These are phyloP conservation scores for Vicia villosa DNA, from an alignment of 306 rosid species.

Conservation along the genomic window DNA sequence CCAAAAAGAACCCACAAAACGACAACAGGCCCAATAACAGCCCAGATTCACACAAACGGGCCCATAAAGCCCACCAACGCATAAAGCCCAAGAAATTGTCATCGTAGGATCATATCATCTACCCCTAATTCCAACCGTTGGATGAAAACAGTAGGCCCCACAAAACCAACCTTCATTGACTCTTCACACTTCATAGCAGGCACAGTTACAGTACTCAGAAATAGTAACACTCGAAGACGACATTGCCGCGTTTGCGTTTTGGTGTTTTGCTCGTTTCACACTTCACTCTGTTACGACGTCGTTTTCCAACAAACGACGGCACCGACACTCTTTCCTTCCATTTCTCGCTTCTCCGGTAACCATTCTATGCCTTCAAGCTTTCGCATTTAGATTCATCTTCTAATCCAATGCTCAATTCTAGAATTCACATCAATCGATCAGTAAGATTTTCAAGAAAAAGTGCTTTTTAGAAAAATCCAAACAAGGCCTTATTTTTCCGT, in stretches of 20 bases:
- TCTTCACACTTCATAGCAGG: conserved; percentile 6
- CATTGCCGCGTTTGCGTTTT: conserved; percentile 17
- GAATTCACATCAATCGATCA: background rate
- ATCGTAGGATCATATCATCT: conserved; percentile 31
- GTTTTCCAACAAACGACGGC: conserved; percentile 26
- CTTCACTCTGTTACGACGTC: conserved; percentile 28
- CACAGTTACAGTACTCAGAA: background rate
- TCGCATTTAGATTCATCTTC: conserved; percentile 5
- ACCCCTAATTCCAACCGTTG: conserved; percentile 36
- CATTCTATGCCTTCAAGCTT: background rate
- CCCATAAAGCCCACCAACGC: background rate
- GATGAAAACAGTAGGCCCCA: conserved; percentile 35
- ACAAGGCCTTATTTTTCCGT: conserved; percentile 32
- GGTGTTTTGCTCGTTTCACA: background rate
- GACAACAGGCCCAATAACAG: background rate
- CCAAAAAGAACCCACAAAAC: background rate
- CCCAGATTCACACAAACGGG: background rate
- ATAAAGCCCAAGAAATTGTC: background rate
- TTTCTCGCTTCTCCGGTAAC: conserved; percentile 44
- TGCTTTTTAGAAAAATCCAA: conserved; percentile 38
- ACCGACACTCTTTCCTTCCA: conserved; percentile 71
- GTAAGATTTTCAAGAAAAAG: background rate
- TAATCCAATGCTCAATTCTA: conserved; percentile 1
- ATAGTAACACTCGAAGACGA: background rate
- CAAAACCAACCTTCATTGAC: conserved; percentile 12